Evolutionary conservation across 345 rosid species (phyloP).

Genomic region (Acer campestre): DNA sequence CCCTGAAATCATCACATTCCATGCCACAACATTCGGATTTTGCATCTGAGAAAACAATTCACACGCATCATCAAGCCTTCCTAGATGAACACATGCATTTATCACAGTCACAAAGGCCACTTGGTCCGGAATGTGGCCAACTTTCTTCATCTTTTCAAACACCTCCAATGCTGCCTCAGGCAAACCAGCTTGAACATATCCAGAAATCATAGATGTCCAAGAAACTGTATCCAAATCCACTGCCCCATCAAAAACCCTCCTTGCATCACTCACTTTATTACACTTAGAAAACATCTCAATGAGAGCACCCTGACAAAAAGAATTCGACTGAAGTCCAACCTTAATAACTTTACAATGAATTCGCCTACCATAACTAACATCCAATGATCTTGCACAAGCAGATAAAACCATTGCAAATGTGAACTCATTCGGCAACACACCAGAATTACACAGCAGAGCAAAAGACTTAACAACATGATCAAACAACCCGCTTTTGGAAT

Average conservation of each 20-base stretch:
- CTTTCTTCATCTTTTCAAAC: constrained; percentile 56
- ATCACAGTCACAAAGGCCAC: constrained; percentile 69
- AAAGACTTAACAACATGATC: constrained; percentile 45
- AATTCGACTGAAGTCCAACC: constrained; percentile 54
- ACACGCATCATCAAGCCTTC: constrained; percentile 72
- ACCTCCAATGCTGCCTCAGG: constrained; percentile 68
- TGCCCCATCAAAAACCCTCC: constrained; percentile 60
- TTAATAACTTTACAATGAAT: constrained; percentile 65
- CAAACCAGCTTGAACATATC: constrained; percentile 65
- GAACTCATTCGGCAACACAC: constrained; percentile 66
- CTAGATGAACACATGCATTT: constrained; percentile 56
- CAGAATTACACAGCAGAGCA: constrained; percentile 37
- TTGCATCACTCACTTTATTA: constrained; percentile 52
- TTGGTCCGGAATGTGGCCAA: constrained; percentile 66
- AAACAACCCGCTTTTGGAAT: constrained; percentile 49
- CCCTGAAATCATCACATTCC: constrained; percentile 97
- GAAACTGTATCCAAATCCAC: constrained; percentile 66
- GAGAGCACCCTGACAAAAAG: constrained; percentile 72
- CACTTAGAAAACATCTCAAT: constrained; percentile 89
- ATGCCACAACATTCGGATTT: constrained; percentile 74
- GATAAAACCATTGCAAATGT: constrained; percentile 75
- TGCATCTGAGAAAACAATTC: constrained; percentile 59
- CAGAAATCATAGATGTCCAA: constrained; percentile 88
- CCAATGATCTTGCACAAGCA: constrained; percentile 57
- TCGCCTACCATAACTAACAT: constrained; percentile 53